Conservation (phyloP, 1,139 yeast species). For the Hansenula lynferdii region DNA sequence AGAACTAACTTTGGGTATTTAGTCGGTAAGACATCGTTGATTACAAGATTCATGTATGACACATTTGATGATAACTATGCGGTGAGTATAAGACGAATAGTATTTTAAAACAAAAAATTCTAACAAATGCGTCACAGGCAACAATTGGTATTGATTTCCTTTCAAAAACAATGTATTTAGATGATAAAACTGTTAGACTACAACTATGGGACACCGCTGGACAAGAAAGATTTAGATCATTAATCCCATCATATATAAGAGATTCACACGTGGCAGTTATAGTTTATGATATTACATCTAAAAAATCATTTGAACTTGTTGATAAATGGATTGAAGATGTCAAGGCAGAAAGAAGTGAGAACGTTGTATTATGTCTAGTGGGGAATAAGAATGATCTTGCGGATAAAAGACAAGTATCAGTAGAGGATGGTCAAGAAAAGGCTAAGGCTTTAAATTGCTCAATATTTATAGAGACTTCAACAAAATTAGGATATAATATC, state of each 20-base stretch:
- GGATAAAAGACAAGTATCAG: conserved; percentile 66
- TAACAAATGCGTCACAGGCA: conserved; percentile 43
- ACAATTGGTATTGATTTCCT: conserved; percentile 96
- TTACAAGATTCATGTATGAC: conserved; percentile 96
- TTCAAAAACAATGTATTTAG: conserved; percentile 79
- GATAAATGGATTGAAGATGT: conserved; percentile 84
- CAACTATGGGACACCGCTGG: conserved; percentile 99
- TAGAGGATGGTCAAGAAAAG: conserved; percentile 74
- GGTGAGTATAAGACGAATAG: conserved; percentile 10
- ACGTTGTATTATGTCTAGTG: conserved; percentile 68
- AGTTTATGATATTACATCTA: conserved; percentile 88
- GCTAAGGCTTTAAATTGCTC: conserved; percentile 76
- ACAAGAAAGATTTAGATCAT: conserved; percentile 93
- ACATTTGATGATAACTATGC: conserved; percentile 95
- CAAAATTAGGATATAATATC: conserved; percentile 93
- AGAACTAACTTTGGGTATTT: conserved; percentile 12
- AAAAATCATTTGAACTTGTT: conserved; percentile 72
- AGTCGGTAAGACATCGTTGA: conserved; percentile 88
- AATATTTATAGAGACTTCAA: conserved; percentile 87
- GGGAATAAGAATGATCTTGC: conserved; percentile 75
- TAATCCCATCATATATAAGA: conserved; percentile 91
- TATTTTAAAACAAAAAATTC: background rate
- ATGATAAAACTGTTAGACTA: conserved; percentile 65
- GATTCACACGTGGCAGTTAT: conserved; percentile 97
- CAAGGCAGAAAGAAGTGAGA: conserved; percentile 68